phyloP scores from a whole-genome alignment of 2,329 filamentous ascomycete species.

The Colletotrichum neosansevieriae region DNA sequence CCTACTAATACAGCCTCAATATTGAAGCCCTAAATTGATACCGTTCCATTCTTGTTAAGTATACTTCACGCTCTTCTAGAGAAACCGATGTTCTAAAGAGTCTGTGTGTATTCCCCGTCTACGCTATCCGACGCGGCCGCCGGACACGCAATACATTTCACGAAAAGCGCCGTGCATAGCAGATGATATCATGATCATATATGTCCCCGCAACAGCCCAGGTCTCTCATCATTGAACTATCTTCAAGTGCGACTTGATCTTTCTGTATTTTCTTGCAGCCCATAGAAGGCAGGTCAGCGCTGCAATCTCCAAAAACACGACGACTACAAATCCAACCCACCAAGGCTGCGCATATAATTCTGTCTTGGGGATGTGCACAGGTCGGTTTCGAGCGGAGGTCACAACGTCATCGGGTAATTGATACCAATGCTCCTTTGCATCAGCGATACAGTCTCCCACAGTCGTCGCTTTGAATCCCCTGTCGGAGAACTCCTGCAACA shows the following conservation, averaged over 20 bases:
- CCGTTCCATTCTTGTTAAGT: too few species aligned
- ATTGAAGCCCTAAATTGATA: slow-evolving; percentile 10
- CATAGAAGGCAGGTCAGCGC: slow-evolving; percentile 12
- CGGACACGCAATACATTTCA: too few species aligned
- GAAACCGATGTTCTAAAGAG: too few species aligned
- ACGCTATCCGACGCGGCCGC: too few species aligned
- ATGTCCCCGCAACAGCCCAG: too few species aligned
- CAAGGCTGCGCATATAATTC: background rate
- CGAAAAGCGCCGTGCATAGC: too few species aligned
- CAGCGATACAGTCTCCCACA: slow-evolving; percentile 14
- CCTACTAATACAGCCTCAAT: slow-evolving; percentile 12
- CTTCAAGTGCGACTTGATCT: slow-evolving; percentile 1
- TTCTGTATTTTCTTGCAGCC: slow-evolving; percentile 5
- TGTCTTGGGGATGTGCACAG: background rate
- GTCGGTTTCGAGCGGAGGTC: background rate
- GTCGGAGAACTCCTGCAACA: background rate
- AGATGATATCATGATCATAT: too few species aligned
- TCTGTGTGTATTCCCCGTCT: too few species aligned
- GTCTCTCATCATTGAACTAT: background rate
- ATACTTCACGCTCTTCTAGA: too few species aligned
- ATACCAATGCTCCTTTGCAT: slow-evolving; percentile 1
- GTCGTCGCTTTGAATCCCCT: slow-evolving; percentile 13
- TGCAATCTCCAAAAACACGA: background rate
- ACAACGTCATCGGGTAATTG: background rate
- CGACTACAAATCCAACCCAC: background rate